A percentile compares a stretch with the other conserved stretches of the same genome.
Evolutionary conservation across 2,329 filamentous ascomycete species (phyloP).

Genomic region (Arthrobotrys megalospora): DNA sequence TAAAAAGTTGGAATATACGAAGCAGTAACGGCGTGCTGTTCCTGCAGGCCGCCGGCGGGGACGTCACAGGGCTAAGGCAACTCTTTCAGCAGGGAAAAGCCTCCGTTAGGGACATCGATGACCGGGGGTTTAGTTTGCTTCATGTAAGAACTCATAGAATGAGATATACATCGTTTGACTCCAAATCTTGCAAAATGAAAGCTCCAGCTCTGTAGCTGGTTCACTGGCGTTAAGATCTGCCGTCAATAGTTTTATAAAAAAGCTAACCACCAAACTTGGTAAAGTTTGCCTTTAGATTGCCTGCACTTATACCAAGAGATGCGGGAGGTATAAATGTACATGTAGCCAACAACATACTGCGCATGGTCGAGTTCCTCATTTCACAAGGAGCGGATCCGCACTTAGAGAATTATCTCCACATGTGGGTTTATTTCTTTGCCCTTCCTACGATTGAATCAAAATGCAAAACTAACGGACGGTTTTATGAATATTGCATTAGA

Average conservation of each 20-base stretch:
- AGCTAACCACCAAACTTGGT: no score
- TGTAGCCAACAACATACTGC: background rate
- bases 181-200: no score
- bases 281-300: no score
- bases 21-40: background rate
- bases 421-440: background rate
- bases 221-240: no score
- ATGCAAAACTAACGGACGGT: no score
- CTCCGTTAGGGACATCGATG: background rate
- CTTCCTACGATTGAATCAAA: no score
- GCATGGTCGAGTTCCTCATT: slow-evolving; percentile 8
- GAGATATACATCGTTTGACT: no score
- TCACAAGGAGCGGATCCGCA: slow-evolving; percentile 5
- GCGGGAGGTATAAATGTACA: no score
- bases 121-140: background rate
- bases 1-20: slow-evolving; percentile 19
- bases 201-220: no score
- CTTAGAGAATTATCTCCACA: background rate
- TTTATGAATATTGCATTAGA: no score
- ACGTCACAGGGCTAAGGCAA: background rate
- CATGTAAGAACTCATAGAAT: slow-evolving; percentile 5
- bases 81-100: slow-evolving; percentile 3
- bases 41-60: background rate
- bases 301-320: no score
- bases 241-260: no score